Evolutionary conservation across 805 yeast genomes (phyloP).

Genomic region (Candida loeiensis): DNA sequence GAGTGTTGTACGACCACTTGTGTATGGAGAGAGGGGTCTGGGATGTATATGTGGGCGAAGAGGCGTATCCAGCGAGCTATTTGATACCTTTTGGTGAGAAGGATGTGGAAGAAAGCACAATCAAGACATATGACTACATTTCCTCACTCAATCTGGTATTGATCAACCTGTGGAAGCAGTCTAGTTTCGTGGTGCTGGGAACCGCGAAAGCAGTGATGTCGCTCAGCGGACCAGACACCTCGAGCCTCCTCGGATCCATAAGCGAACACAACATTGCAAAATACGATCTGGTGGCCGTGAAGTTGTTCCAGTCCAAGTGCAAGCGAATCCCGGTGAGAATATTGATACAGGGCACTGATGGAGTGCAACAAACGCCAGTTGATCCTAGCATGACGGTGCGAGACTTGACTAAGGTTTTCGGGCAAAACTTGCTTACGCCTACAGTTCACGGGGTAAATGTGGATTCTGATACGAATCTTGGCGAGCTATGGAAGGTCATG

Average conservation of each 20-base stretch:
- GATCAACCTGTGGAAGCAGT: constrained; percentile 80
- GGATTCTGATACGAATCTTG: constrained; percentile 12
- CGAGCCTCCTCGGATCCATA: constrained; percentile 54
- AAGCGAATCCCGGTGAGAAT: constrained; percentile 45
- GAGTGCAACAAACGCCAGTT: constrained; percentile 31
- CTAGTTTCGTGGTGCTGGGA: constrained; percentile 71
- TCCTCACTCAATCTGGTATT: constrained; percentile 37
- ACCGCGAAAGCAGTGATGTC: constrained; percentile 79
- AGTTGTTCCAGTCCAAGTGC: constrained; percentile 12
- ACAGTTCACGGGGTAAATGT: constrained; percentile 31
- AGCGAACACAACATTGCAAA: constrained; percentile 27
- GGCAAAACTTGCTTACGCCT: constrained; percentile 14
- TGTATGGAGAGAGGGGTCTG: constrained; percentile 22
- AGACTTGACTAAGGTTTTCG: background rate
- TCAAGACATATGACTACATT: background rate
- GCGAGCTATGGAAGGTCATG: constrained; percentile 33
- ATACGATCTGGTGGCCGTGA: constrained; percentile 24
- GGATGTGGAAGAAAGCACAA: constrained; percentile 8
- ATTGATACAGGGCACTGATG: constrained; percentile 37
- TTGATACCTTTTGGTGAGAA: constrained; percentile 29
- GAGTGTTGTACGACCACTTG: constrained; percentile 59
- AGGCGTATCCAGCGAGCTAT: constrained; percentile 25
- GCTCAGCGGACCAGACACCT: constrained; percentile 60
- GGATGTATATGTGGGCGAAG: constrained; percentile 29
- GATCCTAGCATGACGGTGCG: background rate